Evolutionary conservation across 306 rosid genomes (phyloP).

Genomic region (Vicia villosa): DNA sequence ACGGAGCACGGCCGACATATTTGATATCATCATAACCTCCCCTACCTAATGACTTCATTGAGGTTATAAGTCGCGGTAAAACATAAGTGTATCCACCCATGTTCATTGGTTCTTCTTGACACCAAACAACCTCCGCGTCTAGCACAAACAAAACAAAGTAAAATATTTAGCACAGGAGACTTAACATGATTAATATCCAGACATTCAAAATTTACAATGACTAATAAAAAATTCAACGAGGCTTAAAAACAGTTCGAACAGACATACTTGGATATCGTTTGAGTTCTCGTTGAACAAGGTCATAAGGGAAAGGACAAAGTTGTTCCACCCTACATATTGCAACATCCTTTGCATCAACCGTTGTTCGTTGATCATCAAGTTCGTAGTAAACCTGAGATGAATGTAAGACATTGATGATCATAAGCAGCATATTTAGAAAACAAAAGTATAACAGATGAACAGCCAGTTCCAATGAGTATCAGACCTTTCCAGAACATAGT

Average conservation of each 20-base stretch:
- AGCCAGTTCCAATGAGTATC: slow-evolving; percentile 16
- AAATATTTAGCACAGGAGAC: background rate
- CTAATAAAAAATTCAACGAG: background rate
- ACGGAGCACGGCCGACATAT: slow-evolving; percentile 87
- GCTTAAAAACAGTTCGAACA: background rate
- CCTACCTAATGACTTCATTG: slow-evolving; percentile 72
- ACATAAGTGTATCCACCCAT: slow-evolving; percentile 83
- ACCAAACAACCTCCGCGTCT: slow-evolving; percentile 97
- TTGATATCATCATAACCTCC: slow-evolving; percentile 73
- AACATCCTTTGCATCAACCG: slow-evolving; percentile 68
- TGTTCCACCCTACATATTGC: slow-evolving; percentile 97
- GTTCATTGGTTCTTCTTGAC: slow-evolving; percentile 98
- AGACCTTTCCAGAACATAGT: slow-evolving; percentile 92
- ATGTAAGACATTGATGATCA: slow-evolving; percentile 4
- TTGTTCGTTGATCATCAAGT: slow-evolving; percentile 75
- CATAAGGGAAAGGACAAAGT: slow-evolving; percentile 92
- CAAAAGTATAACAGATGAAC: background rate
- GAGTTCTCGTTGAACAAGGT: slow-evolving; percentile 83
- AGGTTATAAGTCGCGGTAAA: slow-evolving; percentile 67
- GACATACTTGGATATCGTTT: slow-evolving; percentile 91
- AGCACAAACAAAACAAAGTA: slow-evolving; percentile 32
- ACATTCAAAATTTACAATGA: background rate
- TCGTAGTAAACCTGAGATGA: slow-evolving; percentile 73
- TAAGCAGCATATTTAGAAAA: slow-evolving; percentile 7
- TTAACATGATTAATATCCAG: background rate